These are phyloP conservation scores for Endotrypanum monterogeii DNA, from an alignment of 208 protist species.

Conservation along the genomic window DNA sequence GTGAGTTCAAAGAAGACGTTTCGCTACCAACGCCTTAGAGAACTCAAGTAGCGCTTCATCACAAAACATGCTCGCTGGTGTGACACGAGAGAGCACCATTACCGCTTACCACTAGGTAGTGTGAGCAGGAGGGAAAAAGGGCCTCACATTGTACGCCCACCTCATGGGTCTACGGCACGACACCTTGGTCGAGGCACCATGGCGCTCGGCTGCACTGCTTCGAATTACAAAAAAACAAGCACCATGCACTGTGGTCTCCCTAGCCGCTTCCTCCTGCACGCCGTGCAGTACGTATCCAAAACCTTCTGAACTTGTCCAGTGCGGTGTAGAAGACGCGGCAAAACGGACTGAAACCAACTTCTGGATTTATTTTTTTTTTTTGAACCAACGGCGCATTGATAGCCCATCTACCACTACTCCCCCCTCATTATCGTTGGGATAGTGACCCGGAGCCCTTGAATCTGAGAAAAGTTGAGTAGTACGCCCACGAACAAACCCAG, in stretches of 20 bases:
- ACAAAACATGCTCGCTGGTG: background rate
- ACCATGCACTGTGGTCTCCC: background rate
- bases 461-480: background rate
- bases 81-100: background rate
- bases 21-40: background rate
- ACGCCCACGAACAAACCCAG: background rate
- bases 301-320: background rate
- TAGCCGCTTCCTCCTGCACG: background rate
- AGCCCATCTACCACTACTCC: background rate
- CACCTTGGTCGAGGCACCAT: background rate
- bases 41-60: background rate
- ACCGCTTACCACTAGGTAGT: background rate
- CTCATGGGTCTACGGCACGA: background rate
- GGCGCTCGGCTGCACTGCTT: background rate
- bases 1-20: background rate
- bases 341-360: slow-evolving; percentile 7
- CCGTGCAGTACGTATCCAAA: background rate
- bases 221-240: slow-evolving; percentile 2
- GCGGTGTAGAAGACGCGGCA: background rate
- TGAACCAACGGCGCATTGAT: background rate
- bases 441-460: background rate
- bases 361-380: no score
- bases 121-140: background rate
- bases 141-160: background rate
- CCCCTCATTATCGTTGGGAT: background rate